A percentile compares a stretch with the other conserved stretches of the same genome.
These are phyloP conservation scores for Aspergillus tanneri DNA, from an alignment of 2,329 filamentous ascomycete genomes.

Conservation along the genomic window DNA sequence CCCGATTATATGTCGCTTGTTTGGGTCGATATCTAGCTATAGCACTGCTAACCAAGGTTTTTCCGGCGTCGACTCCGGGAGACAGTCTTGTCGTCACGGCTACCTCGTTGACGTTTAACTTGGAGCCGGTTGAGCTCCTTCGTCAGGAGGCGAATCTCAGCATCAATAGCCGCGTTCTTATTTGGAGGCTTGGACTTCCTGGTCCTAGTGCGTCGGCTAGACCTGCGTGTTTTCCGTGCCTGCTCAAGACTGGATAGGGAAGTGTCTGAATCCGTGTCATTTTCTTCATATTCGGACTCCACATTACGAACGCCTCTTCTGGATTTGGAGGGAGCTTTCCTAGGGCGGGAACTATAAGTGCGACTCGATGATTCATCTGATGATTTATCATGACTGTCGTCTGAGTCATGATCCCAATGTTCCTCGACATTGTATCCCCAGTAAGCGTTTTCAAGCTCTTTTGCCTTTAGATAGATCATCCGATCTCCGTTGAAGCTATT, in stretches of 20 bases:
- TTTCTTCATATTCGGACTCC: slow-evolving; percentile 1
- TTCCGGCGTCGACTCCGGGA: too few species aligned
- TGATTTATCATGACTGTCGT: not conserved
- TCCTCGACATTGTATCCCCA: not conserved
- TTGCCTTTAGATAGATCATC: not conserved
- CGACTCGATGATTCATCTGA: not conserved
- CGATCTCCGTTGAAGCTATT: not conserved
- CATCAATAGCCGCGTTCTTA: too few species aligned
- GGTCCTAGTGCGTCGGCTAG: too few species aligned
- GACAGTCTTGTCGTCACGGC: too few species aligned
- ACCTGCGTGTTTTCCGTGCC: too few species aligned
- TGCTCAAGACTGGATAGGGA: not conserved
- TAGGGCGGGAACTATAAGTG: not conserved
- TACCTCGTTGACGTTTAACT: too few species aligned
- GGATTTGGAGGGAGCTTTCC: not conserved
- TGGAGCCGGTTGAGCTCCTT: too few species aligned
- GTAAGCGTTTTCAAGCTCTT: not conserved
- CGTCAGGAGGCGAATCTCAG: too few species aligned
- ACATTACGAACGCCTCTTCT: not conserved
- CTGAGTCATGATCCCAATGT: not conserved
- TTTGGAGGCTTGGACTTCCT: too few species aligned
- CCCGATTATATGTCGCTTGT: too few species aligned
- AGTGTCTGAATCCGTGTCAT: not conserved
- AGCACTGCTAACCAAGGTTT: too few species aligned
- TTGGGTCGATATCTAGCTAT: too few species aligned